Evolutionary conservation across 176 grass and related monocot genomes (phyloP), one percentile per base, ranked within the genome.

Genomic region (Themeda triandra): DNA sequence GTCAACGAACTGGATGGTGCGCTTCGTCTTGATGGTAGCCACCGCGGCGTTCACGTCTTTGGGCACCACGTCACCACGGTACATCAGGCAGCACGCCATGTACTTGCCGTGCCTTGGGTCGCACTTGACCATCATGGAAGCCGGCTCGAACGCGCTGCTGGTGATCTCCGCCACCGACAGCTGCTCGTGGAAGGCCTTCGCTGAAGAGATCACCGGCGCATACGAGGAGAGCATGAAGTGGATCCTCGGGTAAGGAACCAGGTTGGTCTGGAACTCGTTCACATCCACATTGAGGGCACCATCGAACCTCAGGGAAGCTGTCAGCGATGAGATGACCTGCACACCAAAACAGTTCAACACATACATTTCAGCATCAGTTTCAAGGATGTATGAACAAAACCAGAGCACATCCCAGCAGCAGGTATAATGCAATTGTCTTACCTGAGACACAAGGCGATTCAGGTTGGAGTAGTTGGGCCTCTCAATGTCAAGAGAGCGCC

Each of bases 61-160:
- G 37, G 93, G 93, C 58, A 96, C 93, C 24, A 96, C 93, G 15
- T 96, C 91, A 0, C 93, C 93, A n/a, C 93, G 91, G 88, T 96
- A 96, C 93, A 96, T 96, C 44, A 96, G 86, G 71, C 93, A 96
- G 88, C 91, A 96, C 0, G 93, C 93, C 93, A 96, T 96, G 88
- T 93, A 96, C 86, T 93, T 96, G 48, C 88, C 91, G 0, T 93
- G 93, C 18, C 93, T 60, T 0, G 88, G 93, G 69, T 93, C 93
- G 6, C 93, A 96, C 86, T 96, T 96, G 46, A 87, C 93, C 93
- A 96, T 96, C 93, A 93, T 96, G 46, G 86, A 91, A 9, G 93
- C 88, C 10, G 93, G 93, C 84, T 96, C 93, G 13, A 96, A 96
- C 2, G 93, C 91, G 35, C 93, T 96, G 84, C 89, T 96, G 63